phyloP scores from a whole-genome alignment of 2,329 filamentous ascomycete genomes.

The Alternaria angustiovoidea region DNA sequence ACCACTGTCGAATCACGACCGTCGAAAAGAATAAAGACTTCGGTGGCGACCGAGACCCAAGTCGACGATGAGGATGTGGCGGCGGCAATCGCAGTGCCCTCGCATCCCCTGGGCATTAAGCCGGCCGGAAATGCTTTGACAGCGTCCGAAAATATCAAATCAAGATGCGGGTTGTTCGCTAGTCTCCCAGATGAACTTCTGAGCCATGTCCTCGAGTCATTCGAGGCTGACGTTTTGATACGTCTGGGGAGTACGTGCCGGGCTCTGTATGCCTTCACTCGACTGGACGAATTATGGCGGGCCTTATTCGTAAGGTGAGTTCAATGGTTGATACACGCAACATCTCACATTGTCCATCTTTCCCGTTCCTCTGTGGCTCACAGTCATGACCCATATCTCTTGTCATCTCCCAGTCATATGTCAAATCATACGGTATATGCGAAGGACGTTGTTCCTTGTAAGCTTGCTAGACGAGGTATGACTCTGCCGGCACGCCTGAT shows the following conservation, averaged over 20 bases:
- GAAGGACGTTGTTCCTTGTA: slow-evolving; percentile 5
- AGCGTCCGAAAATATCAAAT: slow-evolving; percentile 70
- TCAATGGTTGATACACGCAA: slow-evolving; percentile 11
- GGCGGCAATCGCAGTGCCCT: slow-evolving; percentile 68
- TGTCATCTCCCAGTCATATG: slow-evolving; percentile 1
- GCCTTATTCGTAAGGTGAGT: slow-evolving; percentile 84
- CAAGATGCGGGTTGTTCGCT: slow-evolving; percentile 70
- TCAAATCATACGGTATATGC: slow-evolving; percentile 6
- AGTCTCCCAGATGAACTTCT: slow-evolving; percentile 82
- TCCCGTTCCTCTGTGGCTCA: background rate
- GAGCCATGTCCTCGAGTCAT: slow-evolving; percentile 74
- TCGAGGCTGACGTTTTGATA: slow-evolving; percentile 70
- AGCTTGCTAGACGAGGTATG: slow-evolving; percentile 6
- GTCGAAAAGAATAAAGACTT: slow-evolving; percentile 46
- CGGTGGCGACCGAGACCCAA: slow-evolving; percentile 27
- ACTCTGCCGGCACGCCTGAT: slow-evolving; percentile 13
- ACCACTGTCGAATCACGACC: slow-evolving; percentile 43
- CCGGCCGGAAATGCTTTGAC: slow-evolving; percentile 85
- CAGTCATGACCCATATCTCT: slow-evolving; percentile 6
- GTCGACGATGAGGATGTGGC: slow-evolving; percentile 48
- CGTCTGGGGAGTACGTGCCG: slow-evolving; percentile 79
- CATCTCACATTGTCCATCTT: slow-evolving; percentile 8
- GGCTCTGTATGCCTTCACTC: slow-evolving; percentile 84
- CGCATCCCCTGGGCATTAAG: slow-evolving; percentile 84
- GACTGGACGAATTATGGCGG: slow-evolving; percentile 90